Evolutionary conservation across 495 filamentous ascomycete genomes (phyloP).

Genomic region (Antarctomyces pellizariae): DNA sequence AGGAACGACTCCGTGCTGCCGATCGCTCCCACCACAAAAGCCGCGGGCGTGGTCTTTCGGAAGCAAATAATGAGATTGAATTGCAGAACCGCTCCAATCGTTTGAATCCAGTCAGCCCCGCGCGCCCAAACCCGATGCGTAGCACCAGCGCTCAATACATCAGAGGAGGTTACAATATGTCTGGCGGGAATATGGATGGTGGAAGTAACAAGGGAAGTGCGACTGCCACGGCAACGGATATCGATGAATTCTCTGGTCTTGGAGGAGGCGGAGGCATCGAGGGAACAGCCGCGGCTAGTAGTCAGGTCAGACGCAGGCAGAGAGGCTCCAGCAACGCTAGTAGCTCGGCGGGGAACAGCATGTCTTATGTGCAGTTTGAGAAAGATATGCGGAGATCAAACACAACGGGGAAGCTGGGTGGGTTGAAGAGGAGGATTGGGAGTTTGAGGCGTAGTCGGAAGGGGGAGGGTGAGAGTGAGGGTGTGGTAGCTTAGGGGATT

Average conservation of each 20-base stretch:
- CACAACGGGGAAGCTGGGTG: slow-evolving; percentile 17
- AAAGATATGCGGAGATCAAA: slow-evolving; percentile 13
- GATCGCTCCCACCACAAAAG: slow-evolving; percentile 3
- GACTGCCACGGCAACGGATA: slow-evolving; percentile 2
- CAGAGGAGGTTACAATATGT: slow-evolving; percentile 3
- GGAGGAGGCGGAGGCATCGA: slow-evolving; percentile 3
- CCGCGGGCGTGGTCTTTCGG: slow-evolving; percentile 9
- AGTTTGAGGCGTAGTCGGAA: slow-evolving; percentile 17
- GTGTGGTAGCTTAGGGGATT: too few relatives aligned
- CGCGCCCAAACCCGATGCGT: neutral
- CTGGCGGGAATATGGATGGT: slow-evolving; percentile 7
- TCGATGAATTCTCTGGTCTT: neutral
- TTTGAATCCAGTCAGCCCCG: neutral
- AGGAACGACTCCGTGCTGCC: slow-evolving; percentile 15
- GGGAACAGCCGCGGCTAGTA: neutral
- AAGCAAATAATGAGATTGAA: slow-evolving; percentile 15
- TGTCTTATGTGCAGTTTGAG: too few relatives aligned
- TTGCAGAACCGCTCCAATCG: slow-evolving; percentile 14
- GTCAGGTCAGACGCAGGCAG: too few relatives aligned
- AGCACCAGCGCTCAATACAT: neutral
- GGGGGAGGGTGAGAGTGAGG: too few relatives aligned
- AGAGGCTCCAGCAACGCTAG: too few relatives aligned
- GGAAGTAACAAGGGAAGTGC: slow-evolving; percentile 16
- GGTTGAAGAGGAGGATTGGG: slow-evolving; percentile 22
- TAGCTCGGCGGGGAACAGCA: too few relatives aligned